Conservation (phyloP, 2,329 filamentous ascomycete species). For the Talaromyces pinophilus region DNA sequence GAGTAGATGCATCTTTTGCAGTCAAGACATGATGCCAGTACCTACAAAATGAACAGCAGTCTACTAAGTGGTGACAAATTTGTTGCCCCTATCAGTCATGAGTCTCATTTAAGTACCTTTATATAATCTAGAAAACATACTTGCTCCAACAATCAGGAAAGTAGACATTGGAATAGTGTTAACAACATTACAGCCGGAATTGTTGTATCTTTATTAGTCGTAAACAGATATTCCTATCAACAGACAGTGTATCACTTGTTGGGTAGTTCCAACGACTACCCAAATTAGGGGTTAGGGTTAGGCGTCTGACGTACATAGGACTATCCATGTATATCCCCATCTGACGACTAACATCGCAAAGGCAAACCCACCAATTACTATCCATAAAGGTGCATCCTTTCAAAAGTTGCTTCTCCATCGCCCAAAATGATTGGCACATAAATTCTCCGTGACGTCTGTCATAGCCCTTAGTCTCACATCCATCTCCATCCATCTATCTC, state of each 20-base stretch:
- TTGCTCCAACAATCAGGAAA: neutral
- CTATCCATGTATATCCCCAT: neutral
- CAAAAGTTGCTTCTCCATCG: neutral
- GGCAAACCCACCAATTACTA: neutral
- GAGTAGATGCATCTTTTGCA: constrained; percentile 51
- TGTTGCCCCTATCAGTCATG: neutral
- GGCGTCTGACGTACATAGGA: neutral
- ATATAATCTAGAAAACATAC: neutral
- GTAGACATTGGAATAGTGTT: neutral
- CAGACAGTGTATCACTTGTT: too few relatives aligned
- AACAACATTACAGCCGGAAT: neutral
- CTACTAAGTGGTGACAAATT: neutral
- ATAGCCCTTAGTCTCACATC: neutral
- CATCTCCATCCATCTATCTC: neutral
- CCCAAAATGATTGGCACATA: neutral
- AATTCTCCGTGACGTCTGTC: constrained; percentile 8
- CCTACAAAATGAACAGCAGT: neutral
- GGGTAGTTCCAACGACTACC: neutral
- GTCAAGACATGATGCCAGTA: neutral
- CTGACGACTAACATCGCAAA: neutral
- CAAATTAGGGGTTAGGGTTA: neutral
- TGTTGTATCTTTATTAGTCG: neutral
- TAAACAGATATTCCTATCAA: neutral
- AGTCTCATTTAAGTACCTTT: neutral
- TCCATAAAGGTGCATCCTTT: neutral